phyloP scores from a whole-genome alignment of 148 eudicot genomes.

The Fagopyrum homotropicum region DNA sequence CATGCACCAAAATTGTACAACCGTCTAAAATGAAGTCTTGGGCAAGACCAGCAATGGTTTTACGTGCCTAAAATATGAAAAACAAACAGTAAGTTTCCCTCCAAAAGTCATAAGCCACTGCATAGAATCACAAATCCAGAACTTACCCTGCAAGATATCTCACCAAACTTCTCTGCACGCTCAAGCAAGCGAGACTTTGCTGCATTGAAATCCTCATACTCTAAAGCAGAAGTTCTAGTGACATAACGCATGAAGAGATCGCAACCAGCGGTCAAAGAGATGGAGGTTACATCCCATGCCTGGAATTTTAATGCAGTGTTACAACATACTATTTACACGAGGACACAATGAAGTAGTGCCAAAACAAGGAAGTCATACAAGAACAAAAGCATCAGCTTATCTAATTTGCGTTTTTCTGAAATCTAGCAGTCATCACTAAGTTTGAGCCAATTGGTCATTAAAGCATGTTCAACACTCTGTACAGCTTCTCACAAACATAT shows the following conservation, averaged over 20 bases:
- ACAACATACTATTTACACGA: not conserved
- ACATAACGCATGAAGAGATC: slow-evolving; percentile 95
- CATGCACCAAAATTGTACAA: slow-evolving; percentile 93
- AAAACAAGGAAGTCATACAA: not conserved
- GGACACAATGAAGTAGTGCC: not conserved
- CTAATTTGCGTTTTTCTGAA: not conserved
- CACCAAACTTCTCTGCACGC: slow-evolving; percentile 99
- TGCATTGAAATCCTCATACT: slow-evolving; percentile 87
- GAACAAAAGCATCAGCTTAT: not conserved
- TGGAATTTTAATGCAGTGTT: slow-evolving; percentile 20
- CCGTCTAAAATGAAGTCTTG: slow-evolving; percentile 97
- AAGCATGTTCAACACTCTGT: not conserved
- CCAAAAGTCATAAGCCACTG: not conserved
- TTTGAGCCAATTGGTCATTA: not conserved
- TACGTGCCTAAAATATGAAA: slow-evolving; percentile 61
- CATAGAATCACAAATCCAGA: slow-evolving; percentile 8
- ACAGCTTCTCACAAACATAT: not conserved
- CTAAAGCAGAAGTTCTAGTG: slow-evolving; percentile 92
- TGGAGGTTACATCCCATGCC: slow-evolving; percentile 97
- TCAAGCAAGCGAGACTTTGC: slow-evolving; percentile 96
- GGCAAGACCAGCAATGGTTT: slow-evolving; percentile 83
- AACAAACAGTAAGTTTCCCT: not conserved
- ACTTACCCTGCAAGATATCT: slow-evolving; percentile 87
- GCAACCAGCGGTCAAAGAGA: slow-evolving; percentile 97
- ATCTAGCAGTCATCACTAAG: not conserved